Percentiles rank a stretch among this genome's conserved stretches.
These are phyloP conservation scores for Gleditsia sinensis DNA, from an alignment of 306 rosid species.

Conservation along the genomic window DNA sequence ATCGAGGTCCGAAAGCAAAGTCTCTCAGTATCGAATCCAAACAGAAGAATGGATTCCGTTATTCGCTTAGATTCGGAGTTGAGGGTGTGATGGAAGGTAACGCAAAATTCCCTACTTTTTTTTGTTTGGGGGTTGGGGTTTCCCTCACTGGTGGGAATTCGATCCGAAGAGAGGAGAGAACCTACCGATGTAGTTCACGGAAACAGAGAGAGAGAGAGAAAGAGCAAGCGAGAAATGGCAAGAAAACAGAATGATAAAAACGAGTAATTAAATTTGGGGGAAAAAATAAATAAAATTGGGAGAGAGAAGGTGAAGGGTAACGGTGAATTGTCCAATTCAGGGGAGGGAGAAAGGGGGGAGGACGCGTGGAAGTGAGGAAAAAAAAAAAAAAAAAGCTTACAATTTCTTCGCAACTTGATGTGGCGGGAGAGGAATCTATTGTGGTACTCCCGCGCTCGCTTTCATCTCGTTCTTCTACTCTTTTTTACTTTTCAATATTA, in stretches of 20 bases:
- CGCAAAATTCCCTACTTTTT: not conserved
- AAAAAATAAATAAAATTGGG: not conserved
- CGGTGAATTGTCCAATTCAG: constrained; percentile 40
- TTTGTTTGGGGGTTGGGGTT: constrained; percentile 7
- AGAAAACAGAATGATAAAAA: constrained; percentile 20
- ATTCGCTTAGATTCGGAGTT: not conserved
- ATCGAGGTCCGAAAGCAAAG: constrained; percentile 38
- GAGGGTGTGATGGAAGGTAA: not conserved
- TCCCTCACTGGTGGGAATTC: constrained; percentile 44
- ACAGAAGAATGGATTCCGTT: not conserved
- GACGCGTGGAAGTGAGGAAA: constrained; percentile 55
- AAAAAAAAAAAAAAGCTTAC: not conserved
- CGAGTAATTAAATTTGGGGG: not conserved
- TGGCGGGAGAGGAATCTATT: constrained; percentile 55
- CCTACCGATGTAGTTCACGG: constrained; percentile 52
- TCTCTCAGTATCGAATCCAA: constrained; percentile 48
- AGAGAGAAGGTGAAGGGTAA: constrained; percentile 17
- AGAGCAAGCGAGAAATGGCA: constrained; percentile 28
- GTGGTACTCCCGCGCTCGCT: not conserved
- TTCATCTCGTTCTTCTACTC: not conserved
- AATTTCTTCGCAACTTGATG: constrained; percentile 38
- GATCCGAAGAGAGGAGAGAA: constrained; percentile 50
- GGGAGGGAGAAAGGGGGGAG: constrained; percentile 5
- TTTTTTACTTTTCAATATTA: no score
- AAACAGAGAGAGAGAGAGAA: not conserved